Percentiles rank a stretch among this genome's conserved stretches.
These are phyloP conservation scores for Inga leiocalycina DNA, from an alignment of 306 rosid species.

Conservation along the genomic window DNA sequence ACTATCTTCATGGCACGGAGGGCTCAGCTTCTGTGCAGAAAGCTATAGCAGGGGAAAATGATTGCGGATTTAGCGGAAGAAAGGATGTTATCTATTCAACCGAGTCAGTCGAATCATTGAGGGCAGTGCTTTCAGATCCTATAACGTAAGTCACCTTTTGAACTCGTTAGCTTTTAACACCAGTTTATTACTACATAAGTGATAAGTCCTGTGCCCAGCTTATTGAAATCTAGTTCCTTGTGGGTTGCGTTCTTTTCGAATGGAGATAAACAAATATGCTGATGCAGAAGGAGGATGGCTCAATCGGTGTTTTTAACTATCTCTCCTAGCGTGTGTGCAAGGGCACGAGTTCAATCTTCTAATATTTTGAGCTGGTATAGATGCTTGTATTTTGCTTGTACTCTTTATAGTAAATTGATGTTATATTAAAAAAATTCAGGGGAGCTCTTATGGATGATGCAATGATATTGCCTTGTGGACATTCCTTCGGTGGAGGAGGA, in stretches of 20 bases:
- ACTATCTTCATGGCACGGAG: conserved; percentile 73
- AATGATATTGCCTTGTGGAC: conserved; percentile 98
- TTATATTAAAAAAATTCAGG: conserved; percentile 52
- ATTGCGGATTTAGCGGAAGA: conserved; percentile 88
- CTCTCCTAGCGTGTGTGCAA: neutral
- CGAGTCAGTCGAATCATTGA: conserved; percentile 86
- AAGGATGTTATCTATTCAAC: conserved; percentile 56
- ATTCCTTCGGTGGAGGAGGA: conserved; percentile 92
- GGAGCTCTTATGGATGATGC: conserved; percentile 98
- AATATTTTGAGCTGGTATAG: conserved; percentile 13
- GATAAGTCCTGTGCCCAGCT: neutral
- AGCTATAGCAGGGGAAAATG: conserved; percentile 66
- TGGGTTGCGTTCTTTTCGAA: neutral
- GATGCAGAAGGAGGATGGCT: conserved; percentile 15
- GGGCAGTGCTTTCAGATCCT: conserved; percentile 84
- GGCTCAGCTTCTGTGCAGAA: conserved; percentile 71
- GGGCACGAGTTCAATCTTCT: conserved; percentile 21
- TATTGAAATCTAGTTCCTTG: conserved; percentile 2
- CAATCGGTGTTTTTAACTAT: neutral
- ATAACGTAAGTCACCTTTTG: conserved; percentile 69
- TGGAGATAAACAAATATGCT: neutral
- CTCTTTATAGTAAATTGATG: conserved; percentile 21
- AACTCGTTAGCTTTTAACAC: neutral
- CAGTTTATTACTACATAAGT: neutral
- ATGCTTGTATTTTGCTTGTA: neutral